Percentiles rank a stretch among this genome's conserved stretches.
These are phyloP conservation scores for Mycena floridula DNA, from an alignment of 768 basidiomycete species.

Conservation along the genomic window DNA sequence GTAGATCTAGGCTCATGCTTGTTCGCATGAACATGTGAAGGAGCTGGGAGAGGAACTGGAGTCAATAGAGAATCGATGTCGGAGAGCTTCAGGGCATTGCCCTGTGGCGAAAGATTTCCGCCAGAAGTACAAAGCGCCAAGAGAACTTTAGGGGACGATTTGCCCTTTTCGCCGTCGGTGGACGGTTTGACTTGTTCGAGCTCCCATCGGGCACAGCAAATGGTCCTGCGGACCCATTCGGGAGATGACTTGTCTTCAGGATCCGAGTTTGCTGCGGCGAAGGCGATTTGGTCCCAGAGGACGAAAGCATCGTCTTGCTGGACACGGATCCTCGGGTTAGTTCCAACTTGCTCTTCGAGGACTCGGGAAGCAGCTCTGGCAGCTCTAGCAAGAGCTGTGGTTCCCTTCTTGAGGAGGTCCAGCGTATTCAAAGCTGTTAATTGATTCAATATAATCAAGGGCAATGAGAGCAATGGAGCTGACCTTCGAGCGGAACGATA, in stretches of 20 bases:
- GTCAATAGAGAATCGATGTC: slow-evolving; percentile 27
- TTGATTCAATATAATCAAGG: neutral
- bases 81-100: slow-evolving; percentile 20
- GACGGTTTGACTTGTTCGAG: slow-evolving; percentile 41
- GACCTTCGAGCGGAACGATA: slow-evolving; percentile 87
- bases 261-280: slow-evolving; percentile 33
- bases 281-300: slow-evolving; percentile 68
- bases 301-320: slow-evolving; percentile 81
- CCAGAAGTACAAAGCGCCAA: slow-evolving; percentile 47
- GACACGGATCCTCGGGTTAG: slow-evolving; percentile 74
- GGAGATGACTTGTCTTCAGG: slow-evolving; percentile 38
- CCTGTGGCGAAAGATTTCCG: slow-evolving; percentile 27
- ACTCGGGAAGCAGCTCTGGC: slow-evolving; percentile 86
- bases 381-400: slow-evolving; percentile 67
- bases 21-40: slow-evolving; percentile 39
- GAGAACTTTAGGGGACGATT: slow-evolving; percentile 51
- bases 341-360: slow-evolving; percentile 81
- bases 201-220: slow-evolving; percentile 81
- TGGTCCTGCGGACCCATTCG: slow-evolving; percentile 81
- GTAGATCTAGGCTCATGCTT: slow-evolving; percentile 61
- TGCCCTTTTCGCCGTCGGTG: slow-evolving; percentile 12
- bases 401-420: slow-evolving; percentile 90
- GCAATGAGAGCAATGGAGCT: slow-evolving; percentile 13
- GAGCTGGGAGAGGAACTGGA: slow-evolving; percentile 65
- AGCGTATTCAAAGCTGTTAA: slow-evolving; percentile 78